phyloP scores from a whole-genome alignment of 2,329 filamentous ascomycete genomes.

The Monilinia polystroma region DNA sequence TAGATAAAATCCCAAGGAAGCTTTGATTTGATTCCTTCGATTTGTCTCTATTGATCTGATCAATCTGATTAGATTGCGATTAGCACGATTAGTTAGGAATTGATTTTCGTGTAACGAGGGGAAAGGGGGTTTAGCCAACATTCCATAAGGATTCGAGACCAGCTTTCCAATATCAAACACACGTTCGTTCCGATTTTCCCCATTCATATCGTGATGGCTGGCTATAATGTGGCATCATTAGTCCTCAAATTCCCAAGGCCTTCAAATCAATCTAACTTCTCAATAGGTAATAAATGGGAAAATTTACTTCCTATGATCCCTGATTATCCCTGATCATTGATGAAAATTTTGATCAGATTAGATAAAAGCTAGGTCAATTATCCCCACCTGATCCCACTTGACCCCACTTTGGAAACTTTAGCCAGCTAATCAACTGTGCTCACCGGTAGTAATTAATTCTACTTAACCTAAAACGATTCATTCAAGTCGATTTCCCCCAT shows the following conservation, averaged over 20 bases:
- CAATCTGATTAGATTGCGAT: conserved; percentile 13
- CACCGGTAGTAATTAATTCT: background rate
- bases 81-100: too few relatives aligned
- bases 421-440: conserved; percentile 12
- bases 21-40: too few relatives aligned
- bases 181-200: background rate
- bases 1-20: too few relatives aligned
- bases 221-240: background rate
- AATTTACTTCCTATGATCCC: background rate
- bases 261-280: background rate
- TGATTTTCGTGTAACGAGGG: background rate
- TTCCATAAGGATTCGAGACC: too few relatives aligned
- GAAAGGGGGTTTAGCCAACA: too few relatives aligned
- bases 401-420: background rate
- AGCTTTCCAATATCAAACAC: background rate
- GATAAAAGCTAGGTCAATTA: conserved; percentile 12
- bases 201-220: background rate
- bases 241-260: background rate
- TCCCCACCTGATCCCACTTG: background rate
- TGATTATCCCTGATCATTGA: conserved; percentile 3
- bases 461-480: background rate
- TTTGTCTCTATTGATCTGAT: background rate
- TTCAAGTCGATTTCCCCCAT: background rate
- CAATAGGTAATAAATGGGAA: background rate
- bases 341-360: conserved; percentile 22